Conservation (phyloP, 164 flowering plant species). For the Vitis amurensis region DNA sequence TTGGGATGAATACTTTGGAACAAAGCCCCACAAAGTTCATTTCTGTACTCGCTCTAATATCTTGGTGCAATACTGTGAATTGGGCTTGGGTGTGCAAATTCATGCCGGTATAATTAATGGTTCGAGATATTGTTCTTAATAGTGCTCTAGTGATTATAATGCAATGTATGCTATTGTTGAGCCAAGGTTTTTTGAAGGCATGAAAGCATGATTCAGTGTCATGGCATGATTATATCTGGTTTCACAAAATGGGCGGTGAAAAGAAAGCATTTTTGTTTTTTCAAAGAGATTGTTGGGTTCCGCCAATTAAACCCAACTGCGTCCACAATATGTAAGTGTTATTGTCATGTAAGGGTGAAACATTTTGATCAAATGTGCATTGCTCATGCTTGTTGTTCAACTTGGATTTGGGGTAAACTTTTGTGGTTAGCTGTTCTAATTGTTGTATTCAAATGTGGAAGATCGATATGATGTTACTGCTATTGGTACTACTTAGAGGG, state of each 20-base stretch:
- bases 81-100: conserved; percentile 37
- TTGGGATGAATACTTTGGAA: conserved; percentile 13
- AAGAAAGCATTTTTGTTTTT: conserved; percentile 38
- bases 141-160: conserved; percentile 47
- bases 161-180: conserved; percentile 29
- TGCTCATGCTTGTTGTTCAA: conserved; percentile 44
- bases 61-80: conserved; percentile 17
- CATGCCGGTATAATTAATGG: conserved; percentile 35
- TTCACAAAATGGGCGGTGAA: conserved; percentile 38
- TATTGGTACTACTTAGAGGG: conserved; percentile 21
- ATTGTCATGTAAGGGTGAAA: conserved; percentile 27
- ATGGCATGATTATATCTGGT: conserved; percentile 41
- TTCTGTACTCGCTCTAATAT: conserved; percentile 22
- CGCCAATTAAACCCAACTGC: conserved; percentile 36
- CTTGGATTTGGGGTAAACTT: conserved; percentile 34
- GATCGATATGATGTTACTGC: conserved; percentile 20
- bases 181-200: conserved; percentile 39
- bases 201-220: conserved; percentile 47
- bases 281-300: conserved; percentile 38
- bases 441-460: conserved; percentile 48
- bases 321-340: conserved; percentile 36
- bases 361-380: conserved; percentile 12
- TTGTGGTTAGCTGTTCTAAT: conserved; percentile 41
- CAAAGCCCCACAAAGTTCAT: conserved; percentile 22
- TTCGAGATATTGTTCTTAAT: conserved; percentile 28